Conservation (phyloP, 1,139 yeast genomes). For the Yamadazyma epiphylla region DNA sequence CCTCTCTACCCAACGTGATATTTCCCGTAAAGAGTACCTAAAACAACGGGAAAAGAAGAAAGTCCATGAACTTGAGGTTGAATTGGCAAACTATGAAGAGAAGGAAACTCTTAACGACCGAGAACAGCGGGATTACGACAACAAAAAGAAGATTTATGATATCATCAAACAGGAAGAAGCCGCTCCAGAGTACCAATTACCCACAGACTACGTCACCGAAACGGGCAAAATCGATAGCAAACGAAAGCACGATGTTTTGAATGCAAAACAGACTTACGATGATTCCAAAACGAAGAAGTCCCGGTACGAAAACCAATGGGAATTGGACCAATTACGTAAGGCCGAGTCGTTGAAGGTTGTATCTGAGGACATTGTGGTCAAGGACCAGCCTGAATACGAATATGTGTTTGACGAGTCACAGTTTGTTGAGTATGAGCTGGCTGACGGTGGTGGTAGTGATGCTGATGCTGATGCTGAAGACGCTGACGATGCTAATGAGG, state of each 20-base stretch:
- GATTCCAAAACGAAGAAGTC: slow-evolving; percentile 8
- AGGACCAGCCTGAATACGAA: slow-evolving; percentile 56
- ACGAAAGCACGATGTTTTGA: slow-evolving; percentile 39
- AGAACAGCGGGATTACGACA: slow-evolving; percentile 50
- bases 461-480: slow-evolving; percentile 17
- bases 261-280: slow-evolving; percentile 19
- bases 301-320: slow-evolving; percentile 54
- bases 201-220: slow-evolving; percentile 51
- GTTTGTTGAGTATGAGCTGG: slow-evolving; percentile 63
- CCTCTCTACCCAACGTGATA: too few relatives aligned
- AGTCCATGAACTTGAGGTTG: slow-evolving; percentile 22
- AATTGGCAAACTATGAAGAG: slow-evolving; percentile 46
- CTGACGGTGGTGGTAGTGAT: too few relatives aligned
- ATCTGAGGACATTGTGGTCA: slow-evolving; percentile 44
- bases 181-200: slow-evolving; percentile 43
- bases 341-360: slow-evolving; percentile 36
- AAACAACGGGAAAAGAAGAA: slow-evolving; percentile 26
- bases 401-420: slow-evolving; percentile 83
- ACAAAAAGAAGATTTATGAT: slow-evolving; percentile 45
- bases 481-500: slow-evolving; percentile 16
- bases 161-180: slow-evolving; percentile 28
- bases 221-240: slow-evolving; percentile 52
- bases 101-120: slow-evolving; percentile 30
- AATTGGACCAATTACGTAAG: slow-evolving; percentile 52
- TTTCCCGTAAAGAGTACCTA: slow-evolving; percentile 26